Conservation (phyloP, 352 stramenopile genomes). For the Phytophthora brassicae region DNA sequence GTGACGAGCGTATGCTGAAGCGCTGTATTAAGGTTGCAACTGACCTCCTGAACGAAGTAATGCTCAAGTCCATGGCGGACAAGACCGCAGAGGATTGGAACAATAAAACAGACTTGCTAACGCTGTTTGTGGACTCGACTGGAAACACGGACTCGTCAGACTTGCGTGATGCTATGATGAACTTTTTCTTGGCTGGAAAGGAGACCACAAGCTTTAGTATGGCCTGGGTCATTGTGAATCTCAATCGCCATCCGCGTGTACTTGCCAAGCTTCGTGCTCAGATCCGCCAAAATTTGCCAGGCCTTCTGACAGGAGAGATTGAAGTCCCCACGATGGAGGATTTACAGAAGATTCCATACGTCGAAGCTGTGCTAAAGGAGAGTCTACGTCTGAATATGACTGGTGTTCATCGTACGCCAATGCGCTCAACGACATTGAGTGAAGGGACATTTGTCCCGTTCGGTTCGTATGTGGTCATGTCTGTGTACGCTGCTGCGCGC, state of each 20-base stretch:
- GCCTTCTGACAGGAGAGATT: conserved; percentile 35
- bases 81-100: conserved; percentile 19
- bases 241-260: conserved; percentile 52
- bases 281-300: conserved; percentile 34
- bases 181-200: conserved; percentile 63
- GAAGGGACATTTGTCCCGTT: conserved; percentile 57
- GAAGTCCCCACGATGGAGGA: conserved; percentile 47
- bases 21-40: conserved; percentile 39
- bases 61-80: conserved; percentile 44
- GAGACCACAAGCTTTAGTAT: conserved; percentile 65
- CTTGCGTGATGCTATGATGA: conserved; percentile 63
- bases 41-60: conserved; percentile 45
- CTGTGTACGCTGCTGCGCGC: conserved; percentile 51
- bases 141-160: conserved; percentile 37
- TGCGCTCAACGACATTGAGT: conserved; percentile 48
- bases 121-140: conserved; percentile 46
- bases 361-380: conserved; percentile 66
- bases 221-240: conserved; percentile 60
- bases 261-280: conserved; percentile 41
- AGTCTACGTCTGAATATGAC: conserved; percentile 64
- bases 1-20: conserved; percentile 39
- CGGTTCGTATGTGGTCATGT: conserved; percentile 51
- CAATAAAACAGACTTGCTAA: conserved; percentile 42
- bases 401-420: conserved; percentile 39
- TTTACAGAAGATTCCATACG: conserved; percentile 55